Evolutionary conservation across 441 rosid species (phyloP).

Genomic region (Pelargonium australe): DNA sequence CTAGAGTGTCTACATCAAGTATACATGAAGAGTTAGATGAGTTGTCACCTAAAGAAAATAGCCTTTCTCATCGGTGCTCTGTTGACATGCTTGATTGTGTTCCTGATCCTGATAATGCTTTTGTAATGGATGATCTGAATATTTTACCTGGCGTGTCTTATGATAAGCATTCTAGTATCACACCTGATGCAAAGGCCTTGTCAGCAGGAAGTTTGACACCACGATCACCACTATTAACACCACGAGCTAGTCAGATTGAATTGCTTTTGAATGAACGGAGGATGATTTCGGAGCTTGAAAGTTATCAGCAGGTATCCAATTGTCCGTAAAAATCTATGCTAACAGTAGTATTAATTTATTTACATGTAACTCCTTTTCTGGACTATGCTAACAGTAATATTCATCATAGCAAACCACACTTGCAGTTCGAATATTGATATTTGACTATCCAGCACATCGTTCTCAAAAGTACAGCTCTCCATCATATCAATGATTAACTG

Average conservation of each 20-base stretch:
- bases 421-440: too few species aligned
- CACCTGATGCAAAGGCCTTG: slow-evolving; percentile 41
- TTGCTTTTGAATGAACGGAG: slow-evolving; percentile 60
- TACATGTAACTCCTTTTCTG: too few species aligned
- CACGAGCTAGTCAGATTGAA: slow-evolving; percentile 75
- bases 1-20: slow-evolving; percentile 33
- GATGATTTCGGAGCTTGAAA: slow-evolving; percentile 81
- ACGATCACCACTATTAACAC: slow-evolving; percentile 69
- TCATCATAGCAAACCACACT: too few species aligned
- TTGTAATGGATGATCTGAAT: slow-evolving; percentile 45
- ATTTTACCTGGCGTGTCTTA: slow-evolving; percentile 40
- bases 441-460: too few species aligned
- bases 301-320: slow-evolving; percentile 61
- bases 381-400: too few species aligned
- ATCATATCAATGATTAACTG: too few species aligned
- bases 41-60: slow-evolving; percentile 32
- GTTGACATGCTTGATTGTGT: slow-evolving; percentile 51
- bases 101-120: slow-evolving; percentile 47
- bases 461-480: too few species aligned
- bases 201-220: slow-evolving; percentile 89
- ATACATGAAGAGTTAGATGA: slow-evolving; percentile 42
- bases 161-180: slow-evolving; percentile 29
- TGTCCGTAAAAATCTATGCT: background rate
- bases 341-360: too few species aligned
- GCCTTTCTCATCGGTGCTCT: slow-evolving; percentile 41